Percentiles rank a stretch among this genome's conserved stretches.
These are phyloP conservation scores for Pontederia crassipes DNA, from an alignment of 176 grass and related monocot species.

Conservation along the genomic window DNA sequence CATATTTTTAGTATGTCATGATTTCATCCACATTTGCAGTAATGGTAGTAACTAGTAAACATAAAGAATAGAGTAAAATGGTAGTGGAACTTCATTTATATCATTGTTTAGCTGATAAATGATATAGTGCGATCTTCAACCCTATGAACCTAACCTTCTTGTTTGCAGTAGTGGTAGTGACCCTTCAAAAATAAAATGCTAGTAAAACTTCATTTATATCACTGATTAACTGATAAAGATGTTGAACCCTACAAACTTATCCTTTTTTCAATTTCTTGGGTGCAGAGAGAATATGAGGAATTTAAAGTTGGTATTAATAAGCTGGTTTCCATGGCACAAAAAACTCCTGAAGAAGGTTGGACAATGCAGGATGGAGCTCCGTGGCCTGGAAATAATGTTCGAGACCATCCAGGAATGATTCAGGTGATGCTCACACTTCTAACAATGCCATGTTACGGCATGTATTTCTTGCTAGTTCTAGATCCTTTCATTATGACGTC, in stretches of 20 bases:
- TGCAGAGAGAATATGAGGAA: conserved; percentile 40
- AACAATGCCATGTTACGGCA: not conserved
- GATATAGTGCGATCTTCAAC: too few relatives aligned
- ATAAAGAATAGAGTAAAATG: too few relatives aligned
- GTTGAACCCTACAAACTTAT: not conserved
- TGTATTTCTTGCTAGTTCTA: not conserved
- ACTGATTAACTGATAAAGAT: too few relatives aligned
- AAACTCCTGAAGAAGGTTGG: conserved; percentile 50
- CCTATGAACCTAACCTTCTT: too few relatives aligned
- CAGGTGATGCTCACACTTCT: conserved; percentile 21
- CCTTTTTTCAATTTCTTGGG: not conserved
- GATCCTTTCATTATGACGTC: not conserved
- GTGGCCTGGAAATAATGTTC: conserved; percentile 44
- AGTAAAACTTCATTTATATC: too few relatives aligned
- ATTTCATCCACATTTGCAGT: too few relatives aligned
- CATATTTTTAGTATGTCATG: too few relatives aligned
- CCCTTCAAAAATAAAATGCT: too few relatives aligned
- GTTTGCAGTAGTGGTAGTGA: too few relatives aligned
- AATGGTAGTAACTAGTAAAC: too few relatives aligned
- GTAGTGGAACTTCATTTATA: too few relatives aligned
- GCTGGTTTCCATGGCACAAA: conserved; percentile 26
- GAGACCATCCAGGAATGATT: conserved; percentile 49
- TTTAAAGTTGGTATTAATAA: conserved; percentile 40
- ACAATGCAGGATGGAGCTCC: conserved; percentile 40
- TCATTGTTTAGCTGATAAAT: too few relatives aligned